Evolutionary conservation across 2,329 filamentous ascomycete species (phyloP).

Genomic region (Aspergillus jensenii): DNA sequence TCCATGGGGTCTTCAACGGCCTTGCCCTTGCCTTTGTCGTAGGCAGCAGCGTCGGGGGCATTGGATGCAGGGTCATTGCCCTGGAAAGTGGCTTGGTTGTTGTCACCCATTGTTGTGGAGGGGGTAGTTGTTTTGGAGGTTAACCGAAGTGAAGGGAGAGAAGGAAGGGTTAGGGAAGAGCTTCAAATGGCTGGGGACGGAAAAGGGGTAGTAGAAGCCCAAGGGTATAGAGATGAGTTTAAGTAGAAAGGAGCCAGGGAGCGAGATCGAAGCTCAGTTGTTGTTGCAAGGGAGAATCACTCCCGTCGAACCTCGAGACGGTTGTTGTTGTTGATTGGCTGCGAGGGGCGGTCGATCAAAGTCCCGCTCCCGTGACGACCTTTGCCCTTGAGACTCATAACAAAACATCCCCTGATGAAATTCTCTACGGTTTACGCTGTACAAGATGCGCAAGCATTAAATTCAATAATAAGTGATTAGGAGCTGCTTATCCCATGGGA

Average conservation of each 20-base stretch:
- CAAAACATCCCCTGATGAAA: conserved; percentile 2
- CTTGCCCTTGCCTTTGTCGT: conserved; percentile 85
- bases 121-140: conserved; percentile 4
- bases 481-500: background rate
- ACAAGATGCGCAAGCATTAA: too few species aligned
- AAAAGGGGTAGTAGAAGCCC: conserved; percentile 33
- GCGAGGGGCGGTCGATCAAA: conserved; percentile 10
- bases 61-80: conserved; percentile 42
- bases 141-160: conserved; percentile 13
- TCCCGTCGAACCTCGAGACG: conserved; percentile 1
- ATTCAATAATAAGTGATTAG: background rate
- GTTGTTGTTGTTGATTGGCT: conserved; percentile 17
- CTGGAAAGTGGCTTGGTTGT: conserved; percentile 27
- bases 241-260: conserved; percentile 17
- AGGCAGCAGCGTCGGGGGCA: conserved; percentile 39
- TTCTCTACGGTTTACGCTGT: too few species aligned
- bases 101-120: conserved; percentile 35
- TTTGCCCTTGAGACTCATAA: conserved; percentile 15
- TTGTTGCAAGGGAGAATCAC: conserved; percentile 20
- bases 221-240: conserved; percentile 1
- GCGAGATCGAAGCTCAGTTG: conserved; percentile 8
- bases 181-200: conserved; percentile 42
- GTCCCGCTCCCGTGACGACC: conserved; percentile 21
- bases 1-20: conserved; percentile 59
- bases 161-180: conserved; percentile 11